phyloP scores from a whole-genome alignment of 1,284 basidiomycete genomes.

The Ustilago sp. region DNA sequence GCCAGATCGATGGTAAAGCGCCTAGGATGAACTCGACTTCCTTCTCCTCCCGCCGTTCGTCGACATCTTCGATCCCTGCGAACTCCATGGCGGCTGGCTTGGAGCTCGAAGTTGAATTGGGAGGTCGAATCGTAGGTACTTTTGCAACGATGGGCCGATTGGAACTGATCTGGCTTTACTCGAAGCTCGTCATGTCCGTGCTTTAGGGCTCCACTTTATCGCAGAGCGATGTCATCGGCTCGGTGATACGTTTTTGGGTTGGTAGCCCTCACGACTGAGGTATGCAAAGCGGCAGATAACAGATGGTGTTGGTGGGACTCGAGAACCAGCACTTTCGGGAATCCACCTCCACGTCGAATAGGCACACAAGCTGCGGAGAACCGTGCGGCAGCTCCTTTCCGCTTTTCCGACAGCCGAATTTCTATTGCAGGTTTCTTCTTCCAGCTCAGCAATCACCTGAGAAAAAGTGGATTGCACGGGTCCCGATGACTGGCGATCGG shows the following conservation, averaged over 20 bases:
- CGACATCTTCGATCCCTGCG: conserved; percentile 11
- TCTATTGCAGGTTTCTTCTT: conserved; percentile 4
- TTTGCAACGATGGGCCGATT: neutral
- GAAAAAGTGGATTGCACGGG: no score
- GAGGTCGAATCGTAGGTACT: neutral
- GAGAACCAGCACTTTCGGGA: neutral
- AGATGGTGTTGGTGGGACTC: neutral
- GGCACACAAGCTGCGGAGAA: conserved; percentile 10
- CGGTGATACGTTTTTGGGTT: neutral
- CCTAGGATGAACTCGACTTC: conserved; percentile 48
- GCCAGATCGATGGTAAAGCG: conserved; percentile 38
- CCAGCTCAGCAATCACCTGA: neutral
- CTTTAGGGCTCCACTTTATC: neutral
- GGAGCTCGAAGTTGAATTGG: neutral
- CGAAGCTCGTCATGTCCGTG: neutral
- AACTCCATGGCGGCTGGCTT: conserved; percentile 17
- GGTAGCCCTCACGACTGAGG: neutral
- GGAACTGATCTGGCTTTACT: neutral
- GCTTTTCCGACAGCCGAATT: conserved; percentile 20
- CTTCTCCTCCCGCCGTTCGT: conserved; percentile 33
- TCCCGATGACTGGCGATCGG: no score
- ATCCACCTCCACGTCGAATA: conserved; percentile 16
- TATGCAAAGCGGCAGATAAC: neutral
- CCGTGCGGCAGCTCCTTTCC: conserved; percentile 15
- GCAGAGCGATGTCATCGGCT: neutral